Conservation (phyloP, 345 rosid genomes). For the Camelina laxa region DNA sequence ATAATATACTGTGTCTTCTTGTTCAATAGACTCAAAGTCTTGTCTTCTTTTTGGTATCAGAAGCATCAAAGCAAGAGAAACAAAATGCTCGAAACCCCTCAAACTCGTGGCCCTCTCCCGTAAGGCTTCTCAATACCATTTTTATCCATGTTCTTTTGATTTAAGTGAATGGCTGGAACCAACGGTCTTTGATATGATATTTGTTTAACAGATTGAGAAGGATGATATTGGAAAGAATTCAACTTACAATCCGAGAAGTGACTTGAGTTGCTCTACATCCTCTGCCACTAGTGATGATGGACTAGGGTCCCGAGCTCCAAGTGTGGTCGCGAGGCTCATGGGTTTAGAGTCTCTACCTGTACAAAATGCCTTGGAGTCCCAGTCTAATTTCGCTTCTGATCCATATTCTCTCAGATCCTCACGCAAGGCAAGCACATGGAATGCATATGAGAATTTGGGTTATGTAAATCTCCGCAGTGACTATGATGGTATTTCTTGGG, state of each 20-base stretch:
- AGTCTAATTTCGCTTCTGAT: constrained; percentile 32
- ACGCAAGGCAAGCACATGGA: constrained; percentile 48
- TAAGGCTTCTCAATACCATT: constrained; percentile 31
- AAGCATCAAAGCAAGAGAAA: constrained; percentile 52
- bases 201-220: constrained; percentile 31
- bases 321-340: constrained; percentile 95
- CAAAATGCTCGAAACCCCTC: constrained; percentile 47
- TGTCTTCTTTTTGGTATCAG: constrained; percentile 39
- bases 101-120: constrained; percentile 48
- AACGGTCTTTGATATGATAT: constrained; percentile 1
- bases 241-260: constrained; percentile 53
- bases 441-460: constrained; percentile 48
- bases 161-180: not conserved
- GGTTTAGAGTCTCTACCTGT: constrained; percentile 86
- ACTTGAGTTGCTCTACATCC: constrained; percentile 60
- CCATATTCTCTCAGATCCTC: constrained; percentile 47
- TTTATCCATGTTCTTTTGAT: not conserved
- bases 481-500: constrained; percentile 41
- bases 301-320: constrained; percentile 65
- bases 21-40: constrained; percentile 17
- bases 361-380: constrained; percentile 47
- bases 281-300: constrained; percentile 73
- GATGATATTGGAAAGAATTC: constrained; percentile 45
- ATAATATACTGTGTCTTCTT: constrained; percentile 11
- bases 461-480: constrained; percentile 41